phyloP scores from a whole-genome alignment of 228 moss, liverwort and hornwort species.

The Sphagnum magellanicum region DNA sequence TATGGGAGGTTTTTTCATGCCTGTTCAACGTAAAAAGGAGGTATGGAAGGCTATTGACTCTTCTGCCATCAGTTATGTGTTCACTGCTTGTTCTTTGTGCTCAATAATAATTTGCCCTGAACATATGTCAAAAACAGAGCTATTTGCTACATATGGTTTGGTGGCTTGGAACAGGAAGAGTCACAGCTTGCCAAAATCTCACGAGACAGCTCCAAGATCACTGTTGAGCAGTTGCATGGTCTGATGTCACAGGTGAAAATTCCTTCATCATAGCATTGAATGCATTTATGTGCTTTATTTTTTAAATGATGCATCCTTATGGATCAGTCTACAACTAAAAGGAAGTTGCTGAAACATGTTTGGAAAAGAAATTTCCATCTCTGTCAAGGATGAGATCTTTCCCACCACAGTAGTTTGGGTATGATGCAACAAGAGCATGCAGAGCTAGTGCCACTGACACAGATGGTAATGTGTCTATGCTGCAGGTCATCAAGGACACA shows the following conservation, averaged over 20 bases:
- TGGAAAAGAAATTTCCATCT: too few species aligned
- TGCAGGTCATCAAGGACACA: constrained; percentile 85
- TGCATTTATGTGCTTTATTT: neutral
- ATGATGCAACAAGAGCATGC: too few species aligned
- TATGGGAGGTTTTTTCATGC: constrained; percentile 91
- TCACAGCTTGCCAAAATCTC: constrained; percentile 97
- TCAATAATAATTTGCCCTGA: neutral
- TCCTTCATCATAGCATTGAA: neutral
- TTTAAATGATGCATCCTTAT: neutral
- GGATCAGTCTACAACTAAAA: neutral
- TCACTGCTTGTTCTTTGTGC: neutral
- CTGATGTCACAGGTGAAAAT: constrained; percentile 84
- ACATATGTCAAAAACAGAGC: too few species aligned
- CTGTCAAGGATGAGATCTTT: too few species aligned
- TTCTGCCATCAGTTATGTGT: neutral
- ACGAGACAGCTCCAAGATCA: constrained; percentile 97
- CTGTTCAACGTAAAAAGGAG: constrained; percentile 95
- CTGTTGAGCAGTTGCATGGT: constrained; percentile 97
- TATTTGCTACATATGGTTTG: neutral
- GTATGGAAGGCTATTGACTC: constrained; percentile 12
- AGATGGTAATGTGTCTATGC: neutral
- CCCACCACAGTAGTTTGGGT: too few species aligned
- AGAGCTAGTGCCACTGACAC: too few species aligned
- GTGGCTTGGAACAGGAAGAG: constrained; percentile 62
- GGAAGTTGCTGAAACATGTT: neutral